A percentile compares a stretch with the other conserved stretches of the same genome.
Conservation (phyloP, 805 yeast genomes). For the Spathaspora arborariae region DNA sequence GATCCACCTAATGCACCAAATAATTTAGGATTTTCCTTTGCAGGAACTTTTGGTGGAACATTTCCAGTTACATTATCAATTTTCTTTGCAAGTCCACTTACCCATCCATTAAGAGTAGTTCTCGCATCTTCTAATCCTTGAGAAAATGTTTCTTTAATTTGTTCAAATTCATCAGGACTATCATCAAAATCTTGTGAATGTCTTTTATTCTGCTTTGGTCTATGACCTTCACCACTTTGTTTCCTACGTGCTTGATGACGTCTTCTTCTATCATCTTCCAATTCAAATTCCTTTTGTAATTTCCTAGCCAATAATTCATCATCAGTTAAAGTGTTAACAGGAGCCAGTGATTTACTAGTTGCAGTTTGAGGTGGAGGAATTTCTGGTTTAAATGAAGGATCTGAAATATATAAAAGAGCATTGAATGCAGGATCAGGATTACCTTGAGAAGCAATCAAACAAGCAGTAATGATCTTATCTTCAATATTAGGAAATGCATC, state of each 20-base stretch:
- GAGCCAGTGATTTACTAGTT: background rate
- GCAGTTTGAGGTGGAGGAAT: constrained; percentile 31
- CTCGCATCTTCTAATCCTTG: constrained; percentile 82
- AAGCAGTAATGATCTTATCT: constrained; percentile 66
- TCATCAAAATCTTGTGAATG: constrained; percentile 18
- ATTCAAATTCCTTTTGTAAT: constrained; percentile 63
- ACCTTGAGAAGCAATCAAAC: constrained; percentile 82
- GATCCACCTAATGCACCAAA: constrained; percentile 48
- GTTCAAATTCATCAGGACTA: constrained; percentile 56
- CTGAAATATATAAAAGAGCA: constrained; percentile 77
- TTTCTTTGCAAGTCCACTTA: constrained; percentile 60
- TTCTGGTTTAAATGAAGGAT: constrained; percentile 59
- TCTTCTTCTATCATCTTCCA: constrained; percentile 36
- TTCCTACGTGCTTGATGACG: constrained; percentile 15
- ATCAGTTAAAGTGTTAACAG: constrained; percentile 23
- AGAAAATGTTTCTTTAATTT: constrained; percentile 61
- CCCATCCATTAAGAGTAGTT: constrained; percentile 73
- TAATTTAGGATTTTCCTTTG: constrained; percentile 24
- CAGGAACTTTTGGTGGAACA: constrained; percentile 11
- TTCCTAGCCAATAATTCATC: constrained; percentile 84
- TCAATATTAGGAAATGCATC: constrained; percentile 87
- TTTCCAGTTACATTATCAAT: constrained; percentile 23
- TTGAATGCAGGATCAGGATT: constrained; percentile 81
- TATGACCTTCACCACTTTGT: constrained; percentile 1
- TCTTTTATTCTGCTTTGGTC: constrained; percentile 9